Percentiles rank a stretch among this genome's conserved stretches.
Evolutionary conservation across 164 flowering plant genomes (phyloP).

Genomic region (Sedum album): DNA sequence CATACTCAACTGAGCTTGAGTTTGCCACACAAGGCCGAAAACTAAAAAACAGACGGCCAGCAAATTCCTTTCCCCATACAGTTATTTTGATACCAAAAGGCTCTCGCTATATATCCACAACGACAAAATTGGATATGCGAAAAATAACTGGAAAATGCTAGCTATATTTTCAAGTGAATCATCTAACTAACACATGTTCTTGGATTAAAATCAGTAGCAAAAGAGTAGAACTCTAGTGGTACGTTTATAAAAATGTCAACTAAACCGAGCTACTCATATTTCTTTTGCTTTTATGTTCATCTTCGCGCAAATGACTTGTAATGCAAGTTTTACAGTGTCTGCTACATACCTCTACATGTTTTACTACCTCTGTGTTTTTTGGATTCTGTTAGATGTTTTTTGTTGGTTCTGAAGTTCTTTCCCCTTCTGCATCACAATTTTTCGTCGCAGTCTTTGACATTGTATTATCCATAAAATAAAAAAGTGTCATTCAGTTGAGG

Average conservation of each 20-base stretch:
- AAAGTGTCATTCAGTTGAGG: background rate
- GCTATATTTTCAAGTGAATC: background rate
- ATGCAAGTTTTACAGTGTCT: background rate
- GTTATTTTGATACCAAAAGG: background rate
- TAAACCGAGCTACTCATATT: no score
- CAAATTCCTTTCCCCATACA: slow-evolving; percentile 12
- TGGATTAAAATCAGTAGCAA: background rate
- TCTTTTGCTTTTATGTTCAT: background rate
- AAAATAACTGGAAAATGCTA: background rate
- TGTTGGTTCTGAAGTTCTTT: no score
- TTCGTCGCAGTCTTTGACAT: background rate
- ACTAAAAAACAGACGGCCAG: slow-evolving; percentile 17
- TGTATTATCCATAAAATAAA: background rate
- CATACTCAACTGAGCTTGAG: slow-evolving; percentile 37
- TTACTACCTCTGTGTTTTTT: no score
- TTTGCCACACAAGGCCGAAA: slow-evolving; percentile 23
- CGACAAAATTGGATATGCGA: background rate
- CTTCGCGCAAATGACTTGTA: background rate
- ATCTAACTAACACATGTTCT: slow-evolving; percentile 12
- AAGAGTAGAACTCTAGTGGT: background rate
- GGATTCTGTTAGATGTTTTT: no score
- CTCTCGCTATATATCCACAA: no score
- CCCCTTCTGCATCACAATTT: background rate
- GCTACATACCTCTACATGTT: no score
- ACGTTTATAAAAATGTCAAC: no score